phyloP scores from a whole-genome alignment of 306 rosid species.

The apple (Malus domestica) region ASM211411v1 NC_041795.1:29807501-29808000 shows the following conservation, averaged over 20 bases:
- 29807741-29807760: slow-evolving; percentile 85
- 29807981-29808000: not conserved
- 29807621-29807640: not conserved
- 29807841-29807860: slow-evolving; percentile 60
- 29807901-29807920: slow-evolving; percentile 23
- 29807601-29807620: not conserved
- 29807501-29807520: not conserved
- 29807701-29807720: slow-evolving; percentile 83
- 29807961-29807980: slow-evolving; percentile 20
- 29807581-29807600: not conserved
- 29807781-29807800: slow-evolving; percentile 63
- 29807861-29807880: slow-evolving; percentile 18
- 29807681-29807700: slow-evolving; percentile 54
- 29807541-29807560: not conserved
- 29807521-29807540: not conserved
- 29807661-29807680: slow-evolving; percentile 75
- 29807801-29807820: slow-evolving; percentile 56
- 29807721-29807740: slow-evolving; percentile 85
- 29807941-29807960: slow-evolving; percentile 21
- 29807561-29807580: not conserved
- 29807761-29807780: slow-evolving; percentile 48
- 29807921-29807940: not conserved
- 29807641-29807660: slow-evolving; percentile 4
- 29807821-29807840: slow-evolving; percentile 75
- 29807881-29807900: slow-evolving; percentile 14